Base-by-base conservation (phyloP, 352 stramenopile genomes). In the Phytophthora rubi region DNA sequence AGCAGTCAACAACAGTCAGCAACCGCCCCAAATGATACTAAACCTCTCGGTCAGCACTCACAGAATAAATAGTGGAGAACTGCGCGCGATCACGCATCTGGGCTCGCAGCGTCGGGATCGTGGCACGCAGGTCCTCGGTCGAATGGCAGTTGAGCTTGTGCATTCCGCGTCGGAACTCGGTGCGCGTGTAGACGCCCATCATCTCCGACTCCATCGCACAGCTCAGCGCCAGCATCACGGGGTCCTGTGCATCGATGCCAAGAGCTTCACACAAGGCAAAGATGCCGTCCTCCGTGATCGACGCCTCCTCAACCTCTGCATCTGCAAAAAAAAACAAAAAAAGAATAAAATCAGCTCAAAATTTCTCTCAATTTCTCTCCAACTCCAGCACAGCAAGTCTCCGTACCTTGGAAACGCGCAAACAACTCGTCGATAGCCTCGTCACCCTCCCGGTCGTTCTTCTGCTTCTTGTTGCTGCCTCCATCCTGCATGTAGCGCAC, bases 231-330 rank as follows among this genome's bases (percentile, higher is more conserved):
- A 97, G 65, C 62, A 93, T 88, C 55, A 95, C 86, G 0, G 87
- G 86, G 48, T 97, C 88, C 61, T 97, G 83, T 2, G 89, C 39
- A 49, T 94, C 88, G 28, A 95, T 75, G 3, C 73, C 85, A 16
- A 97, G 64, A 32, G 86, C 75, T 15, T 90, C 75, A 73, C 89
- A 97, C 30, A 97, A 73, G 3, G 64, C 55, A 26, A 93, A 37
- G 64, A 97, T 95, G 28, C 89, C 89, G 32, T 95, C 86, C 62
- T 97, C 89, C 18, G 86, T 93, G 37, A 95, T 95, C 26, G 66
- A 68, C 7, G 85, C 82, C 56, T 95, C 88, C 9, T 82, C 77
- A 23, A 45, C 55, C 33, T 79, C 64, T 3, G 51, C 37, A 55
- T 96, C 86, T 92, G 54, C 44, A 70, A 60, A 4, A 15, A 33